phyloP scores from a whole-genome alignment of 2,329 filamentous ascomycete genomes.

The Clonostachys rosea region DNA sequence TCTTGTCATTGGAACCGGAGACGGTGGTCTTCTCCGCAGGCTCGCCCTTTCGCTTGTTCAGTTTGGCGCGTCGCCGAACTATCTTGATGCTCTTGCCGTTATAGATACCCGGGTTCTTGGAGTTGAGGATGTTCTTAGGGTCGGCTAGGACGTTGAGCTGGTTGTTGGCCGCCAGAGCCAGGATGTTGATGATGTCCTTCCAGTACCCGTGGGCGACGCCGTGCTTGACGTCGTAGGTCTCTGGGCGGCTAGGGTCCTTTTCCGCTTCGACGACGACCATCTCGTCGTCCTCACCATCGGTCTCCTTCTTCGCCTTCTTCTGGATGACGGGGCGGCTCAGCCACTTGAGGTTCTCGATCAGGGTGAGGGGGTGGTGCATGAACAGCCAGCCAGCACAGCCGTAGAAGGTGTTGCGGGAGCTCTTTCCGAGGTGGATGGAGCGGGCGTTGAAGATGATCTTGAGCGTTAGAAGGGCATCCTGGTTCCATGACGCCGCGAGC shows the following conservation, averaged over 20 bases:
- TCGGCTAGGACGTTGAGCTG: conserved; percentile 35
- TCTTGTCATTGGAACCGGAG: too few species aligned
- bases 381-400: conserved; percentile 51
- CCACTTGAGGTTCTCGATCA: conserved; percentile 49
- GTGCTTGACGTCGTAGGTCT: conserved; percentile 34
- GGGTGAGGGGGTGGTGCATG: conserved; percentile 46
- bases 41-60: too few species aligned
- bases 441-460: conserved; percentile 57
- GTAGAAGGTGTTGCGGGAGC: conserved; percentile 41
- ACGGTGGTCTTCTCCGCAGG: too few species aligned
- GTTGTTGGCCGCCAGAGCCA: conserved; percentile 43
- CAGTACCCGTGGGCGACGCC: conserved; percentile 56
- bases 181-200: conserved; percentile 56
- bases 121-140: conserved; percentile 33
- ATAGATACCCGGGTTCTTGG: conserved; percentile 16
- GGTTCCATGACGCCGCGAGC: conserved; percentile 42
- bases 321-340: conserved; percentile 48
- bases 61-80: too few species aligned
- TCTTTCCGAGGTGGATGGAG: conserved; percentile 58
- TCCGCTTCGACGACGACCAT: conserved; percentile 19
- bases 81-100: conserved; percentile 1
- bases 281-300: conserved; percentile 25
- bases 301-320: conserved; percentile 41
- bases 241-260: conserved; percentile 16
- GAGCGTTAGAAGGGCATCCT: conserved; percentile 41